Evolutionary conservation across 2,329 filamentous ascomycete genomes (phyloP).

Genomic region (Colletotrichum horii): DNA sequence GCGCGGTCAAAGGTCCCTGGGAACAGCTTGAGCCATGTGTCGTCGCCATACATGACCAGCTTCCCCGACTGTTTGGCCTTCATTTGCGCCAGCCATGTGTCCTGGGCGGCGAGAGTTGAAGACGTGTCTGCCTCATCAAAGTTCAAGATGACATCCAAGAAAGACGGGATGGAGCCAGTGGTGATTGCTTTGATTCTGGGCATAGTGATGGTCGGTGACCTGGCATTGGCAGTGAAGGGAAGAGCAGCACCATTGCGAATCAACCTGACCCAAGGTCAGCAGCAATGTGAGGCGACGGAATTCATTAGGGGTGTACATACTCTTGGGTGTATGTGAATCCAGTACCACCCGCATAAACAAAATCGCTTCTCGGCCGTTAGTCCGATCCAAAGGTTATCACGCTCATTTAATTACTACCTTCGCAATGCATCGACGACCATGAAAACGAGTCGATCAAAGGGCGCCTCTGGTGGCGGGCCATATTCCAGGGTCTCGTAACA

Average conservation of each 20-base stretch:
- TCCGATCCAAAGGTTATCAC: no score
- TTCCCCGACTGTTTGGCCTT: constrained; percentile 74
- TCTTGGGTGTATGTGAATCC: constrained; percentile 89
- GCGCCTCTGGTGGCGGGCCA: constrained; percentile 64
- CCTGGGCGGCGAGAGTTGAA: constrained; percentile 85
- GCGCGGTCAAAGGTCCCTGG: constrained; percentile 83
- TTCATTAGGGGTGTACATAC: constrained; percentile 51
- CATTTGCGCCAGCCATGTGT: constrained; percentile 96
- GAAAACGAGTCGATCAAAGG: constrained; percentile 90
- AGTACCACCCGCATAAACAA: constrained; percentile 82
- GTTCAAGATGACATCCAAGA: constrained; percentile 95
- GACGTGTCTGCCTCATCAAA: constrained; percentile 93
- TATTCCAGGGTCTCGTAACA: constrained; percentile 63
- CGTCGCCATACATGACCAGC: constrained; percentile 94
- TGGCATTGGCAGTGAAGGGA: constrained; percentile 93
- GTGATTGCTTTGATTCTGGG: constrained; percentile 96
- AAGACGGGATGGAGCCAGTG: constrained; percentile 96
- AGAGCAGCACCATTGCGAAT: constrained; percentile 84
- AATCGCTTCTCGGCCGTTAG: constrained; percentile 69
- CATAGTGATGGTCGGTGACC: constrained; percentile 98
- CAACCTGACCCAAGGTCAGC: constrained; percentile 58
- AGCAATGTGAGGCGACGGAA: background rate
- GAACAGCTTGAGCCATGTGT: constrained; percentile 98
- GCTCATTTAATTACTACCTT: constrained; percentile 60
- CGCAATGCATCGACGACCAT: constrained; percentile 97